Evolutionary conservation across 148 eudicot genomes (phyloP).

Genomic region (Linanthus parryae): DNA sequence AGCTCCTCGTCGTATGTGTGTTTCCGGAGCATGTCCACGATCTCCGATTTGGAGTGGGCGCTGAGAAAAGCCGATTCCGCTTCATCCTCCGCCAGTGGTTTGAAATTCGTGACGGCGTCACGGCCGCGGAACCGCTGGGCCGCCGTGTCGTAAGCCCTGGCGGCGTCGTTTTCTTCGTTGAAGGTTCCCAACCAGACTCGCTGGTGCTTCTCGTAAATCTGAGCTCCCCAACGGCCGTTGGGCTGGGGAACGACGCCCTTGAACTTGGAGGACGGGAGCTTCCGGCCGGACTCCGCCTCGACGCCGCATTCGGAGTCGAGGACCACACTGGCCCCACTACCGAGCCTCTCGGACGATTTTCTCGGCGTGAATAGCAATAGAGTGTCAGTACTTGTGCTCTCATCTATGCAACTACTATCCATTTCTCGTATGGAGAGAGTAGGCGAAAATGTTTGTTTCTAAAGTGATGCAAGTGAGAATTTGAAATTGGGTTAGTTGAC

Average conservation of each 20-base stretch:
- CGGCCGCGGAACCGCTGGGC: slow-evolving; percentile 84
- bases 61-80: slow-evolving; percentile 30
- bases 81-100: slow-evolving; percentile 29
- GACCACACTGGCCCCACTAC: slow-evolving; percentile 6
- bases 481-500: too few species aligned
- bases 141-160: slow-evolving; percentile 67
- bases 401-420: slow-evolving; percentile 3
- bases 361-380: too few species aligned
- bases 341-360: not conserved
- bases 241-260: slow-evolving; percentile 95
- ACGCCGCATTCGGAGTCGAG: slow-evolving; percentile 2
- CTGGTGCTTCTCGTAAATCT: slow-evolving; percentile 89
- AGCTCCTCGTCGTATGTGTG: slow-evolving; percentile 72
- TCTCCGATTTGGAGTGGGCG: slow-evolving; percentile 48
- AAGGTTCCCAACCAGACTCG: slow-evolving; percentile 89
- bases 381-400: slow-evolving; percentile 7
- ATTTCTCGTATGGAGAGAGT: not conserved
- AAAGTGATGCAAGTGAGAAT: too few species aligned
- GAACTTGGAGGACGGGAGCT: slow-evolving; percentile 71
- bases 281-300: slow-evolving; percentile 16
- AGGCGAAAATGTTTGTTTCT: not conserved
- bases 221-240: slow-evolving; percentile 92
- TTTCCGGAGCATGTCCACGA: slow-evolving; percentile 67
- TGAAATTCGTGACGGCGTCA: slow-evolving; percentile 75
- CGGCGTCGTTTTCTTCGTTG: slow-evolving; percentile 72